Conservation (phyloP, 2,329 filamentous ascomycete species). For the Arthrobotrys conoides region DNA sequence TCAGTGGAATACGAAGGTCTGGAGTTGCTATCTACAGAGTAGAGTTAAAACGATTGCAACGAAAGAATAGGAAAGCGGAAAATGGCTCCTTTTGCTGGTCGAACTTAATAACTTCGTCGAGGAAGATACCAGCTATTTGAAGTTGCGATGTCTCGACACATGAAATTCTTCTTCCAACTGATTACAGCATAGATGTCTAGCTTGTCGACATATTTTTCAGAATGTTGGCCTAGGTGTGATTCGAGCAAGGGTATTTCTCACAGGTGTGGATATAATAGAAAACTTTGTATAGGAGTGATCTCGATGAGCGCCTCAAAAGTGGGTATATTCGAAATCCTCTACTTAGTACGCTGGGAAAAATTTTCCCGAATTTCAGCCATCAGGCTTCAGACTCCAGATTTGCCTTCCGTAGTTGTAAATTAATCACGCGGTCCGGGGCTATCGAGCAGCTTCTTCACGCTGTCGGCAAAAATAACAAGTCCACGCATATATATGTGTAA, state of each 20-base stretch:
- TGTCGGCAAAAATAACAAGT: conserved; percentile 45
- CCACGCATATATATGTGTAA: conserved; percentile 3
- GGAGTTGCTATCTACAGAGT: no score
- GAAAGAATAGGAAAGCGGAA: background rate
- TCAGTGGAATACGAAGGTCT: conserved; percentile 41
- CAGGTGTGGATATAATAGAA: conserved; percentile 25
- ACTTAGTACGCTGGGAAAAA: conserved; percentile 14
- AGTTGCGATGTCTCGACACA: background rate
- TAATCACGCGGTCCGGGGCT: conserved; percentile 57
- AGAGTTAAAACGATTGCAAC: background rate
- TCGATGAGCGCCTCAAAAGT: conserved; percentile 38
- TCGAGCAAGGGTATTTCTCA: conserved; percentile 24
- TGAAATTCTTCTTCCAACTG: background rate
- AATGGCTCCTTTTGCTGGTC: background rate
- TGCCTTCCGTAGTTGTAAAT: conserved; percentile 16
- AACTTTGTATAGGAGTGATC: conserved; percentile 27
- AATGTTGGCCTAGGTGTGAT: conserved; percentile 26
- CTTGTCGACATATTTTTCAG: conserved; percentile 6
- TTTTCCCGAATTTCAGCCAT: conserved; percentile 38
- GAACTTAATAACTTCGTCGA: background rate
- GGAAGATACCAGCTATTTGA: conserved; percentile 25
- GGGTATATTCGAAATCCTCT: conserved; percentile 1
- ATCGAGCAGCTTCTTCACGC: conserved; percentile 16
- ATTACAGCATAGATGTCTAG: background rate
- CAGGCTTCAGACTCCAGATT: conserved; percentile 23